Evolutionary conservation across 2,329 filamentous ascomycete genomes (phyloP).

Genomic region (Fusarium solani-melongenae): DNA sequence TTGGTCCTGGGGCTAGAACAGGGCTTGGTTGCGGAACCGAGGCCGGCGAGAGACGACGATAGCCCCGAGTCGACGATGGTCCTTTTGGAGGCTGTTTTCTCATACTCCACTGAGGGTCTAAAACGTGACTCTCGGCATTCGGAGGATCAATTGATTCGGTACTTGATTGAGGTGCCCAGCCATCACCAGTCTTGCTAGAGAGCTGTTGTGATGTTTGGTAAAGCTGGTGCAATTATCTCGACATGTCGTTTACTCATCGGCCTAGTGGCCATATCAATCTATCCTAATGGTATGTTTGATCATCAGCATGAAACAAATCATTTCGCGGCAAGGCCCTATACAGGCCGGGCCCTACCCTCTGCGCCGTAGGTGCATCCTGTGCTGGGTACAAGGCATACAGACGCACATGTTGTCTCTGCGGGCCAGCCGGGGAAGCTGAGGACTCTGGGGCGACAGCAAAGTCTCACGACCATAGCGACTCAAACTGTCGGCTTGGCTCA

Average conservation of each 20-base stretch:
- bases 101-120: slow-evolving; percentile 2
- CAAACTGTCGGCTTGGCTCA: slow-evolving; percentile 13
- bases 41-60: background rate
- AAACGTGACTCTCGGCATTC: slow-evolving; percentile 7
- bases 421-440: slow-evolving; percentile 5
- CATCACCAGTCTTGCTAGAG: background rate
- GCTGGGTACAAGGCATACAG: slow-evolving; percentile 6
- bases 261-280: slow-evolving; percentile 12
- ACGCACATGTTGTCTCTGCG: slow-evolving; percentile 1
- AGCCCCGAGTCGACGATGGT: background rate
- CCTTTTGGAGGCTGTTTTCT: slow-evolving; percentile 6
- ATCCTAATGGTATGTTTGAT: background rate
- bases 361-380: background rate
- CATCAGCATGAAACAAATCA: slow-evolving; percentile 24
- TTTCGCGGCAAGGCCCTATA: slow-evolving; percentile 16
- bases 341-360: background rate
- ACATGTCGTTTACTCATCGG: background rate
- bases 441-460: slow-evolving; percentile 6
- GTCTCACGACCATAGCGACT: background rate
- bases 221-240: background rate
- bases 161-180: background rate
- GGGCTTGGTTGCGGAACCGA: slow-evolving; percentile 6
- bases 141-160: slow-evolving; percentile 4
- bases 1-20: slow-evolving; percentile 1
- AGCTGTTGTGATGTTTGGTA: background rate